Evolutionary conservation across 176 grass and related monocot species (phyloP), one percentile per base, ranked within the genome.

Genomic region (Musa beccarii): DNA sequence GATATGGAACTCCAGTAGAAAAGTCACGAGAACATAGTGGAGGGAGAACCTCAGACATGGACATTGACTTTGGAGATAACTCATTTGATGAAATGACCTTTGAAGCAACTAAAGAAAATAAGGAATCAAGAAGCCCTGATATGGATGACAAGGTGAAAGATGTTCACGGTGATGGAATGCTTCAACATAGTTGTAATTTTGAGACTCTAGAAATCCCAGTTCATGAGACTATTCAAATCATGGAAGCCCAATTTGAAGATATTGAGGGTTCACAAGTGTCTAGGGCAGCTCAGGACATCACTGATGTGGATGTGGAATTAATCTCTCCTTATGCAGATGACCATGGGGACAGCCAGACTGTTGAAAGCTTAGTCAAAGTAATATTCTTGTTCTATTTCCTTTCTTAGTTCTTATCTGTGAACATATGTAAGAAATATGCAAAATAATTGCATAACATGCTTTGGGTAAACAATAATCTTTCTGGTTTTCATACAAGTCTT

Each of bases 311-410:
- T 11, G 81, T 87, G 4, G 91, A 85, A 74, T 89, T 83, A 2
- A 89, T 85, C 83, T 34, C 75, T 76, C 92, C 88, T 55, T 91
- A 79, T 74, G 52, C 64, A 82, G 90, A 89, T 72, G 86, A 99
- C 63, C 88, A 84, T 64, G 70, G 79, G 6, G 12, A 81, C 25
- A 79, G 68, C 61, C 81, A 85, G 51, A 62, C 67, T 55, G 78
- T 75, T 63, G 63, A 81, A 66, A 82, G 73, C 69, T 76, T 81
- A 20, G 54, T 66, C 25, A 72, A 74, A 28, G 68, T 70, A 70
- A 70, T n/a, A n/a, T 51, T 34, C 29, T 34, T 34, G 3, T 43
- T 70, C 29, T 20, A 34, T 34, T 19, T 51, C 43, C 68, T 70
- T 20, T 20, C 34, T n/a, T 19, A 19, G 6, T 17, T 51, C 8